Percentiles rank a stretch among this genome's conserved stretches.
These are phyloP conservation scores for Solanum arcanum DNA, from an alignment of 257 asterid genomes.

Conservation along the genomic window DNA sequence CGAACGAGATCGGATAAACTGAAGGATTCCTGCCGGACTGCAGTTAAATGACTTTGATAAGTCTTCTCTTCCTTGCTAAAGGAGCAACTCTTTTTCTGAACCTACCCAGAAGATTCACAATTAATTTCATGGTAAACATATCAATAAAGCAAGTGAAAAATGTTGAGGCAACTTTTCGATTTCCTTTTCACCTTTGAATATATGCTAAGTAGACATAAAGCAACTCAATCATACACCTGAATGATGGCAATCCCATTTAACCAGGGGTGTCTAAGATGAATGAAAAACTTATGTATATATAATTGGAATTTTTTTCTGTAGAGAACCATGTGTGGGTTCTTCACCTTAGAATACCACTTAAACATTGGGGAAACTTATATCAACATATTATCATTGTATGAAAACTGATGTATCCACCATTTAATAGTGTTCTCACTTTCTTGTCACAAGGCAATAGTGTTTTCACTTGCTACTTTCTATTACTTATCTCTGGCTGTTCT, in stretches of 20 bases:
- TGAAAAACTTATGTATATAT: background rate
- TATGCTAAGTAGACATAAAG: background rate
- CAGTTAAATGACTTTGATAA: background rate
- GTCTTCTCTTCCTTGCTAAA: background rate
- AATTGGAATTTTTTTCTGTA: background rate
- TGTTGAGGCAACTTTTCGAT: background rate
- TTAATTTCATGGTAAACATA: background rate
- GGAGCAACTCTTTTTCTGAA: constrained; percentile 1
- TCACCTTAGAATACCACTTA: background rate
- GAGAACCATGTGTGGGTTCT: background rate
- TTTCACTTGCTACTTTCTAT: background rate
- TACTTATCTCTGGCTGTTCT: background rate
- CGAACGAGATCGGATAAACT: constrained; percentile 42
- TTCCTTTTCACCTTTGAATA: background rate
- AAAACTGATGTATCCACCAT: background rate
- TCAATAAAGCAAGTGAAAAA: background rate
- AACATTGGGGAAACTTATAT: background rate
- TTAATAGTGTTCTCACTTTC: background rate
- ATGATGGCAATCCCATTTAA: background rate
- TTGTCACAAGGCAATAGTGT: background rate
- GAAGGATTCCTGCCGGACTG: constrained; percentile 25
- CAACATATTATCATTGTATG: background rate
- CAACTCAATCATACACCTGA: background rate
- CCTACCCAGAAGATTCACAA: constrained; percentile 6
- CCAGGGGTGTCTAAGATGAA: background rate